Evolutionary conservation across 768 basidiomycete species (phyloP), one percentile per base, ranked within the genome.

Genomic region (Pisolithus tinctorius): DNA sequence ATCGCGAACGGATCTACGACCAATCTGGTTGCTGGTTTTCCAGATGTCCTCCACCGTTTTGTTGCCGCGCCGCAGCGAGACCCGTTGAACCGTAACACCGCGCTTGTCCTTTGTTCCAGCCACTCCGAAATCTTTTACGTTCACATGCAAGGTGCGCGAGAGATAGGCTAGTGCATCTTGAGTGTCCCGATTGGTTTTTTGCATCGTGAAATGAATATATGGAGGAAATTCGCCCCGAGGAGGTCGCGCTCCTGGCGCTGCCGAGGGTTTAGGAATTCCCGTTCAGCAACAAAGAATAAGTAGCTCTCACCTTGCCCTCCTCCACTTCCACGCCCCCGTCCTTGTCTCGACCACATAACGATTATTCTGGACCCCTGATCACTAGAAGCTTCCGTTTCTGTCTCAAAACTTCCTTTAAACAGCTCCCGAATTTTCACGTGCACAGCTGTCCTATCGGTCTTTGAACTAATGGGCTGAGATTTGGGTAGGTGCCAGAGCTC

Each of bases 21-120:
- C 79, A 10, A 87, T 69, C 23, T 83, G 81, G 65, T 94, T 94
- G 3, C 79, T 82, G 42, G 81, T 71, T 58, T 75, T 84, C 94
- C 94, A 99, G 4, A 97, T 79, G 52, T 90, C 82, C 54, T 87
- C 85, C 1, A 88, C 80, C 0, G 83, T 84, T 66, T 87, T 87
- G 50, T 75, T 80, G n/a, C 81, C 80, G 14, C 93, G 77, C 49
- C 80, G 80, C 14, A 97, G 65, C 4, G 86, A 86, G 16, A 98
- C 92, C 1, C 92, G 83, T 64, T 99, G 96, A 1, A 90, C 84
- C 1, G 96, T 98, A 14, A 98, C 92, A 0, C 93, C 96, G 31
- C 96, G 87, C 65, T 98, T 99, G 70, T 99, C 96, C 64, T 99
- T 99, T 7, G 96, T 99, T 0, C 96, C 96, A 4, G 93, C 91